These are phyloP conservation scores for Calonectria pseudoturangicola DNA, from an alignment of 2,329 filamentous ascomycete species.

Conservation along the genomic window DNA sequence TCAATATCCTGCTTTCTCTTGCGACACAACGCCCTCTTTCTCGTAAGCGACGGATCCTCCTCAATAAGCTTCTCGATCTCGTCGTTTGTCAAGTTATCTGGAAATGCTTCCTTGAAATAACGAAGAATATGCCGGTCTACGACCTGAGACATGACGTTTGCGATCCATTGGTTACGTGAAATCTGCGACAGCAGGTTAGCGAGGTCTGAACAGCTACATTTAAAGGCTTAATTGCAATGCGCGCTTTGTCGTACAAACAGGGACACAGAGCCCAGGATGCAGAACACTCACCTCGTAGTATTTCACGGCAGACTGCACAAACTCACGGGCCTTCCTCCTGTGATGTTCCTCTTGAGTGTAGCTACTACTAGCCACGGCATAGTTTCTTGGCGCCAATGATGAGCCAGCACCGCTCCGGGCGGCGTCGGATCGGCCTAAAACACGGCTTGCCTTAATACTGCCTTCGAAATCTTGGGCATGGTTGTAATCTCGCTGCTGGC, in stretches of 20 bases:
- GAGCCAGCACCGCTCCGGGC: neutral
- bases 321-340: neutral
- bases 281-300: neutral
- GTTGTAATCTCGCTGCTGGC: slow-evolving; percentile 3
- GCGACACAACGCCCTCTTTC: neutral
- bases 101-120: neutral
- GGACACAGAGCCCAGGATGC: neutral
- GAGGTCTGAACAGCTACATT: no score
- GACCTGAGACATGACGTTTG: neutral
- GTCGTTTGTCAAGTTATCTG: neutral
- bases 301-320: neutral
- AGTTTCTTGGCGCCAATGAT: neutral
- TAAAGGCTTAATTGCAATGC: no score
- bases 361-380: neutral
- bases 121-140: slow-evolving; percentile 5
- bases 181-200: neutral
- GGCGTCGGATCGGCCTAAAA: neutral
- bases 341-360: neutral
- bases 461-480: neutral
- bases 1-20: neutral
- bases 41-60: neutral
- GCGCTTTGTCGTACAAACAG: no score
- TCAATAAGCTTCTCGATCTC: neutral
- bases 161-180: neutral
- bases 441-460: neutral